These are phyloP conservation scores for Ramicandelaber brevisporus DNA, from an alignment of 192 early-diverging fungal species.

Conservation along the genomic window DNA sequence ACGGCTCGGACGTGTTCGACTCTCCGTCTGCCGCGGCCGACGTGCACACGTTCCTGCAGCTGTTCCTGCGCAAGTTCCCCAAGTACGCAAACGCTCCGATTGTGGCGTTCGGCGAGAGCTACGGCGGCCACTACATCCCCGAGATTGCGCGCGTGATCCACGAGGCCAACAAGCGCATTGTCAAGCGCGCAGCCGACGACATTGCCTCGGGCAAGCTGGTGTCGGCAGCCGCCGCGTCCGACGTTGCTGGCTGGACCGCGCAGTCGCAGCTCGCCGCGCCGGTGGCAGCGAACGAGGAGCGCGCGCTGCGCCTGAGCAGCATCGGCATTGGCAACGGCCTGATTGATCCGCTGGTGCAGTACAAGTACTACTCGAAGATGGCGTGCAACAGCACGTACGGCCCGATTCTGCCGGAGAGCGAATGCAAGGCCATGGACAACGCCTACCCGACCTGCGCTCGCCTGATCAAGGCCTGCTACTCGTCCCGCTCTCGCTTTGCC, in stretches of 20 bases:
- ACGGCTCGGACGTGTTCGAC: conserved; percentile 44
- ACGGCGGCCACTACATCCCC: conserved; percentile 86
- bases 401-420: conserved; percentile 43
- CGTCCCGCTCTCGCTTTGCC: conserved; percentile 39
- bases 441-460: conserved; percentile 46
- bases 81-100: conserved; percentile 55
- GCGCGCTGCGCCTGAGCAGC: conserved; percentile 40
- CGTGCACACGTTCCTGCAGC: conserved; percentile 77
- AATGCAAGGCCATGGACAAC: conserved; percentile 48
- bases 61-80: conserved; percentile 71
- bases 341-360: conserved; percentile 72
- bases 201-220: conserved; percentile 7
- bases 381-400: conserved; percentile 44
- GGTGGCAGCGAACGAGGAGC: conserved; percentile 13
- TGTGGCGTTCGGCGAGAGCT: conserved; percentile 71
- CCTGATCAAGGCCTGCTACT: conserved; percentile 65
- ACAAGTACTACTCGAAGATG: conserved; percentile 60
- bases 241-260: too few relatives aligned
- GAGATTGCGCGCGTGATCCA: conserved; percentile 64
- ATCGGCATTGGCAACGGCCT: conserved; percentile 81
- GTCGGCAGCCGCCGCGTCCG: too few relatives aligned
- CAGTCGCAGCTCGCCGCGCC: neutral
- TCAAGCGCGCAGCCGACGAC: too few relatives aligned
- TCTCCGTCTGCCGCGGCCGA: conserved; percentile 57
- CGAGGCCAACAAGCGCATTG: conserved; percentile 37